Evolutionary conservation across 2,329 filamentous ascomycete genomes (phyloP).

Genomic region (Beauveria sp.): DNA sequence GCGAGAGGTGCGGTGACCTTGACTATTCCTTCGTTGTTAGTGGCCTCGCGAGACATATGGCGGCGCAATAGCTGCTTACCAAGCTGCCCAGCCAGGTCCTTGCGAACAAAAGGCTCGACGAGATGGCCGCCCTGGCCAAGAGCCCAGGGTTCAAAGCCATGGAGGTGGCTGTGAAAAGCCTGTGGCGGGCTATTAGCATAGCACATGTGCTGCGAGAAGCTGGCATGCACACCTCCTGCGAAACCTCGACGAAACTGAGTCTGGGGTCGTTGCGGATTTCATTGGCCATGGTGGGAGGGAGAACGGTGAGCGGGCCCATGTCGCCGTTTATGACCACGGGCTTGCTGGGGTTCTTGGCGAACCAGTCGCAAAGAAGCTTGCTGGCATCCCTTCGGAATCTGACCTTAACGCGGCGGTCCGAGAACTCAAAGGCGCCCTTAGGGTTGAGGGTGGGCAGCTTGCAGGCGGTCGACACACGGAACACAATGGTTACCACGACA

Average conservation of each 20-base stretch:
- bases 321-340: slow-evolving; percentile 12
- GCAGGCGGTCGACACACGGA: not conserved
- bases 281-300: slow-evolving; percentile 15
- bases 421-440: slow-evolving; percentile 7
- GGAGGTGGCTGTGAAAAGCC: slow-evolving; percentile 13
- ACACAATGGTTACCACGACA: not conserved
- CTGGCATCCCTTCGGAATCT: not conserved
- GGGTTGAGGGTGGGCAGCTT: slow-evolving; percentile 8
- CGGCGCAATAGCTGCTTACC: slow-evolving; percentile 4
- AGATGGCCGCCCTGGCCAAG: slow-evolving; percentile 2
- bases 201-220: too few species aligned
- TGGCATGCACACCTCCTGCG: not conserved
- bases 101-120: slow-evolving; percentile 13
- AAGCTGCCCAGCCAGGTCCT: slow-evolving; percentile 15
- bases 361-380: slow-evolving; percentile 5
- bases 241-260: slow-evolving; percentile 14
- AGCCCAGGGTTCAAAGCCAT: slow-evolving; percentile 14
- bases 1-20: slow-evolving; percentile 11
- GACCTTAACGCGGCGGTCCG: slow-evolving; percentile 2
- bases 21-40: not conserved
- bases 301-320: slow-evolving; percentile 15
- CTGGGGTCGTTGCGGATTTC: slow-evolving; percentile 18
- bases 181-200: not conserved
- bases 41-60: too few species aligned
- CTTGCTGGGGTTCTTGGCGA: slow-evolving; percentile 8